A percentile compares a stretch with the other conserved stretches of the same genome.
These are phyloP conservation scores for Monilinia vaccinii-corymbosi DNA, from an alignment of 2,329 filamentous ascomycete species.

Conservation along the genomic window DNA sequence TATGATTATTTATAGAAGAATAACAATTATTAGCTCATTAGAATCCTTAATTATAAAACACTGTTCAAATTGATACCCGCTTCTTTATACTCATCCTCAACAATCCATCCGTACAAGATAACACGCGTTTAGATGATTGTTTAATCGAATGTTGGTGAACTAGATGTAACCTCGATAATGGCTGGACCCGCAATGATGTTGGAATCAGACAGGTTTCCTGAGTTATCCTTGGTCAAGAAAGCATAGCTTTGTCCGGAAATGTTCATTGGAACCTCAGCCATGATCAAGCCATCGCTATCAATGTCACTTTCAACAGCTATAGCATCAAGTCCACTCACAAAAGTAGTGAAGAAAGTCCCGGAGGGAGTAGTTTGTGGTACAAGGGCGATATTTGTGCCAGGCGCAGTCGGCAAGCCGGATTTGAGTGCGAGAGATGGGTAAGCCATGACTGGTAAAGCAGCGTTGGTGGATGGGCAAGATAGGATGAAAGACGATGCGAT, in stretches of 20 bases:
- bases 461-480: constrained; percentile 45
- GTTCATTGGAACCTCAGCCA: constrained; percentile 26
- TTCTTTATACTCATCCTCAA: too few relatives aligned
- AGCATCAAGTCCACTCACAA: constrained; percentile 25
- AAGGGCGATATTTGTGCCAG: constrained; percentile 22
- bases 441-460: constrained; percentile 48
- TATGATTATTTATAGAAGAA: not conserved
- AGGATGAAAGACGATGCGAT: constrained; percentile 54
- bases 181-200: constrained; percentile 33
- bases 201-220: constrained; percentile 30
- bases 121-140: constrained; percentile 10
- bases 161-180: constrained; percentile 29
- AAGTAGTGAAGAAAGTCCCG: constrained; percentile 31
- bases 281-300: constrained; percentile 24
- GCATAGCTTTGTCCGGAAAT: constrained; percentile 34
- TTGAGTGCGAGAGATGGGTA: constrained; percentile 41
- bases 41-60: not conserved
- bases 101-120: not conserved
- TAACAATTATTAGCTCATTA: not conserved
- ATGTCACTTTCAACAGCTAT: constrained; percentile 28
- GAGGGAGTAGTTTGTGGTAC: constrained; percentile 20
- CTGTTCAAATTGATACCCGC: not conserved
- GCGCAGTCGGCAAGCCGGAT: constrained; percentile 17
- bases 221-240: constrained; percentile 33
- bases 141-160: constrained; percentile 22